phyloP scores from a whole-genome alignment of 495 filamentous ascomycete genomes.

The Alectoria sarmentosa region DNA sequence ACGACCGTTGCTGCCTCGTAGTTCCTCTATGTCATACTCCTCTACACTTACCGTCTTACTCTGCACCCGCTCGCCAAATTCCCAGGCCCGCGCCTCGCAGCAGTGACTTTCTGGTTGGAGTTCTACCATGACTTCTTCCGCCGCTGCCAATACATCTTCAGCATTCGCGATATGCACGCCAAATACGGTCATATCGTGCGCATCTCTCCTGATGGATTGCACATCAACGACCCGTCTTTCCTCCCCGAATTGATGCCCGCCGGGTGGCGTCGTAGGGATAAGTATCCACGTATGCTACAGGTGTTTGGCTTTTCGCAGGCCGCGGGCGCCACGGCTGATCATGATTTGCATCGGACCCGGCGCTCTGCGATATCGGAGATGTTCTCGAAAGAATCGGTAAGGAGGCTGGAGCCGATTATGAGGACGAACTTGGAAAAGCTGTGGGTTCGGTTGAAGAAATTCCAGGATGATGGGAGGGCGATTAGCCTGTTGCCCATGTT shows the following conservation, averaged over 20 bases:
- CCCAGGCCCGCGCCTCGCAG: slow-evolving; percentile 31
- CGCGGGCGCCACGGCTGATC: slow-evolving; percentile 26
- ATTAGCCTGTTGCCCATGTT: slow-evolving; percentile 31
- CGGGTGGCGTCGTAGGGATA: slow-evolving; percentile 14
- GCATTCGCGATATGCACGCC: slow-evolving; percentile 21
- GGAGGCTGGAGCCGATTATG: slow-evolving; percentile 23
- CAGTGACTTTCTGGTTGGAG: slow-evolving; percentile 30
- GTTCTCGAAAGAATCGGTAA: slow-evolving; percentile 28
- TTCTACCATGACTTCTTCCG: slow-evolving; percentile 27
- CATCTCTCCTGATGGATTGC: slow-evolving; percentile 26
- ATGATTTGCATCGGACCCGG: slow-evolving; percentile 31
- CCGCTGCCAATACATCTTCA: slow-evolving; percentile 21
- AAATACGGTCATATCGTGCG: slow-evolving; percentile 25
- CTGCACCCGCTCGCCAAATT: slow-evolving; percentile 30
- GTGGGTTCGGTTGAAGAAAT: slow-evolving; percentile 18
- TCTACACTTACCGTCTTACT: slow-evolving; percentile 28
- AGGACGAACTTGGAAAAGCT: slow-evolving; percentile 20
- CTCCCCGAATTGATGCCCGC: slow-evolving; percentile 19
- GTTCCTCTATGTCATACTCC: slow-evolving; percentile 7
- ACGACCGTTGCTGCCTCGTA: slow-evolving; percentile 2
- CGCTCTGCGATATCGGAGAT: slow-evolving; percentile 31
- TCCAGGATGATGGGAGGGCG: slow-evolving; percentile 14
- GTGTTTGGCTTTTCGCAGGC: slow-evolving; percentile 20
- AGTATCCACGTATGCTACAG: slow-evolving; percentile 11
- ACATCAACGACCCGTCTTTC: slow-evolving; percentile 27